phyloP scores from a whole-genome alignment of 2,329 filamentous ascomycete genomes.

The Kalaharituber pfeilii region DNA sequence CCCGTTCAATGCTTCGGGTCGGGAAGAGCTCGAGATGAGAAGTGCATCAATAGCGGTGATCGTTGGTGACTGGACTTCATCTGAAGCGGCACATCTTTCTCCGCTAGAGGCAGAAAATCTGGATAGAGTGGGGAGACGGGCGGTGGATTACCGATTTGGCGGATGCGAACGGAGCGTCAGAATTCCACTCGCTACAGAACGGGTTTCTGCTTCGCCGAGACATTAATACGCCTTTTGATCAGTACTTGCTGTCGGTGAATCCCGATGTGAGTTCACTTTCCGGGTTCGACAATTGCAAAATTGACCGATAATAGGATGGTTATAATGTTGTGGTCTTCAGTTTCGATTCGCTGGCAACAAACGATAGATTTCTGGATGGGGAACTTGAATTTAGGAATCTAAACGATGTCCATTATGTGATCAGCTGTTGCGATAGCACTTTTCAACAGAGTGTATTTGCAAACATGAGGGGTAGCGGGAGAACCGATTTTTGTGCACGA shows the following conservation, averaged over 20 bases:
- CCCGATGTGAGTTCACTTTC: slow-evolving; percentile 4
- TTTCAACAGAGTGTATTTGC: slow-evolving; percentile 2
- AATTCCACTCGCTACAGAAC: slow-evolving; percentile 16
- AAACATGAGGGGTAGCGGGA: slow-evolving; percentile 5
- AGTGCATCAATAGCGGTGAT: slow-evolving; percentile 19
- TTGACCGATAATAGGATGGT: slow-evolving; percentile 9
- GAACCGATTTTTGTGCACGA: slow-evolving; percentile 16
- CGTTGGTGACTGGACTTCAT: slow-evolving; percentile 10
- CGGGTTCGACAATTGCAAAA: background rate
- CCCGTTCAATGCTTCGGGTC: background rate
- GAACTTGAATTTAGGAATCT: slow-evolving; percentile 4
- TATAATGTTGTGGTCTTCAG: slow-evolving; percentile 13
- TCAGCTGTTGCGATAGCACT: slow-evolving; percentile 5
- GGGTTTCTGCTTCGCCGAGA: slow-evolving; percentile 3
- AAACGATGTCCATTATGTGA: slow-evolving; percentile 2
- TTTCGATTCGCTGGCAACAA: slow-evolving; percentile 5
- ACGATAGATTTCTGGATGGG: slow-evolving; percentile 14
- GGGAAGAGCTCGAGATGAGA: background rate
- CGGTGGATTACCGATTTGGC: slow-evolving; percentile 5
- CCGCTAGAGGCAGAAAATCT: slow-evolving; percentile 19
- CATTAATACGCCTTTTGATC: slow-evolving; percentile 4
- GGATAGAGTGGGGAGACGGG: slow-evolving; percentile 9
- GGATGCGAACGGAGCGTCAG: background rate
- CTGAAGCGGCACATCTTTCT: slow-evolving; percentile 22
- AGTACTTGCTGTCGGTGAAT: slow-evolving; percentile 11